Evolutionary conservation across 1,284 basidiomycete genomes (phyloP).

Genomic region (Cerrena zonata): DNA sequence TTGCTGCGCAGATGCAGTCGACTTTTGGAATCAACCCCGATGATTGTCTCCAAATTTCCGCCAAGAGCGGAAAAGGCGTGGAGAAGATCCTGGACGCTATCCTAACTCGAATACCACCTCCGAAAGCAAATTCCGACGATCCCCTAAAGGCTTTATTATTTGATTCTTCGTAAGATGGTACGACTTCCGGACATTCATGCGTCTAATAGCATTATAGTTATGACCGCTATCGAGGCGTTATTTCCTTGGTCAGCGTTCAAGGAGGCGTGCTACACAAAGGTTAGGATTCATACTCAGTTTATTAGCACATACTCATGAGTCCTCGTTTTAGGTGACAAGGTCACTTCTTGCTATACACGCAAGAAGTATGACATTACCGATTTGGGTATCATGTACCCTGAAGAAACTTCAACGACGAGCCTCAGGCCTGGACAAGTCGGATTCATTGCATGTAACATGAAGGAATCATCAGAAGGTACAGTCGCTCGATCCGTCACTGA

Average conservation of each 20-base stretch:
- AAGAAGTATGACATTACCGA: conserved; percentile 92
- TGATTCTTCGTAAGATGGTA: conserved; percentile 72
- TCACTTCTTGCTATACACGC: conserved; percentile 78
- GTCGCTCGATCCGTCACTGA: background rate
- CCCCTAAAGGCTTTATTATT: conserved; percentile 86
- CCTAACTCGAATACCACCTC: conserved; percentile 77
- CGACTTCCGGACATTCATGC: background rate
- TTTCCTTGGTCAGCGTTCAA: conserved; percentile 84
- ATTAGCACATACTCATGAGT: no score
- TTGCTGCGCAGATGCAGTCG: conserved; percentile 74
- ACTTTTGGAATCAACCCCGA: conserved; percentile 75
- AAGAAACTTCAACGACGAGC: conserved; percentile 67
- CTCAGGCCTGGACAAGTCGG: conserved; percentile 88
- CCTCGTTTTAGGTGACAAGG: conserved; percentile 75
- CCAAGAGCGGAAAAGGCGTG: conserved; percentile 87
- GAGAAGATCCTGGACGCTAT: conserved; percentile 75
- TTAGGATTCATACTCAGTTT: no score
- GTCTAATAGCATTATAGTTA: conserved; percentile 52
- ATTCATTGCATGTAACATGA: conserved; percentile 93
- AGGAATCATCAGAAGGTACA: conserved; percentile 92
- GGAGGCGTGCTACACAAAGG: conserved; percentile 62
- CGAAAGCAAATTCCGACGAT: conserved; percentile 43
- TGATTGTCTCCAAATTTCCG: conserved; percentile 77
- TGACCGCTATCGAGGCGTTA: conserved; percentile 93
- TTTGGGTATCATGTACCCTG: conserved; percentile 88